Percentiles rank a stretch among this genome's conserved stretches.
phyloP scores from a whole-genome alignment of 805 yeast species.

The Cyberlindnera samutprakarnensis region DNA sequence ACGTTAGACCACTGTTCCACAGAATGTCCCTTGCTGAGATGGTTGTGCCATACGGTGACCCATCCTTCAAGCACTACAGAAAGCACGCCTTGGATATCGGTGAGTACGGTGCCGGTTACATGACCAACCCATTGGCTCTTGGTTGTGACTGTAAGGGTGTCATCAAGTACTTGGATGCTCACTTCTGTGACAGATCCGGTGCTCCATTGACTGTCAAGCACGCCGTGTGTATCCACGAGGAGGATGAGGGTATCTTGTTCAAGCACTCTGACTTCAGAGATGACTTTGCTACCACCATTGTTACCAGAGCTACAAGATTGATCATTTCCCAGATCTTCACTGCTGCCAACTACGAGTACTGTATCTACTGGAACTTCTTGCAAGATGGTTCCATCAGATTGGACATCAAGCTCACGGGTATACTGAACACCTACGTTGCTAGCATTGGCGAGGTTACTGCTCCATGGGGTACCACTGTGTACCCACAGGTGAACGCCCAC shows the following conservation, averaged over 20 bases:
- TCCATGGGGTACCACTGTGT: slow-evolving; percentile 77
- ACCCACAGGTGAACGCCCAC: slow-evolving; percentile 77
- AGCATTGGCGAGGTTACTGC: slow-evolving; percentile 59
- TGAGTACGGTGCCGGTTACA: slow-evolving; percentile 82
- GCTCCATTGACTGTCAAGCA: slow-evolving; percentile 64
- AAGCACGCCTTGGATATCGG: slow-evolving; percentile 85
- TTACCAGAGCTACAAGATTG: slow-evolving; percentile 68
- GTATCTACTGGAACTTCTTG: slow-evolving; percentile 75
- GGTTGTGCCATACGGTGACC: slow-evolving; percentile 82
- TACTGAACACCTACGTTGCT: slow-evolving; percentile 63
- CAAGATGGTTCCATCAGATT: slow-evolving; percentile 80
- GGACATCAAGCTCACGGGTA: slow-evolving; percentile 76
- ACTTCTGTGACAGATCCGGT: slow-evolving; percentile 60
- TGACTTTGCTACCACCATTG: slow-evolving; percentile 64
- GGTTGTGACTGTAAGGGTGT: slow-evolving; percentile 88
- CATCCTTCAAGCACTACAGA: slow-evolving; percentile 75
- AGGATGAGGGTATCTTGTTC: slow-evolving; percentile 72
- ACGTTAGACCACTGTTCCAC: slow-evolving; percentile 67
- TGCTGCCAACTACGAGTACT: slow-evolving; percentile 75
- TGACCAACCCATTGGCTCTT: slow-evolving; percentile 70
- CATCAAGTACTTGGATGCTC: slow-evolving; percentile 78
- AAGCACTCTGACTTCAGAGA: slow-evolving; percentile 85
- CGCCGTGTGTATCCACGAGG: slow-evolving; percentile 81
- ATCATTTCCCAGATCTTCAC: slow-evolving; percentile 77
- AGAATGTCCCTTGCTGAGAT: slow-evolving; percentile 72